phyloP scores from a whole-genome alignment of 148 eudicot species.

The Silene latifolia region DNA sequence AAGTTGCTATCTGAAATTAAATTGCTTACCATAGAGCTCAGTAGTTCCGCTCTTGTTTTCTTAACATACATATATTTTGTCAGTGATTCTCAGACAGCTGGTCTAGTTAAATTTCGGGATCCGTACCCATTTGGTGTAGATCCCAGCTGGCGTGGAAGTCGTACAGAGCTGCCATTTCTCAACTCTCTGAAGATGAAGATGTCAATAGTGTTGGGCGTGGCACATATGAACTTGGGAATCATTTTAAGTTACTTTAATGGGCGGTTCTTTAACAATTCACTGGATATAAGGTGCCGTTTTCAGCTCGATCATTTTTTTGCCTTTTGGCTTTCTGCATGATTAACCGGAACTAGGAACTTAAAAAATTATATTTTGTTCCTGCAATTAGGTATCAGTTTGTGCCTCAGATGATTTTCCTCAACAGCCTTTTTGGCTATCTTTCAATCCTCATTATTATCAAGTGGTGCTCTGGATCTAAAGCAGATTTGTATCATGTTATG shows the following conservation, averaged over 20 bases:
- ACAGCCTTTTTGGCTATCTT: slow-evolving; percentile 98
- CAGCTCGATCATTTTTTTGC: slow-evolving; percentile 16
- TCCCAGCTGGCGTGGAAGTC: slow-evolving; percentile 99
- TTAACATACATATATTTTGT: slow-evolving; percentile 17
- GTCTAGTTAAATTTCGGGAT: slow-evolving; percentile 73
- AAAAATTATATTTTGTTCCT: slow-evolving; percentile 11
- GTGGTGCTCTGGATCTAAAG: slow-evolving; percentile 98
- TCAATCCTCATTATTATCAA: slow-evolving; percentile 84
- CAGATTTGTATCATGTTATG: slow-evolving; percentile 99
- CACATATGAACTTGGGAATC: slow-evolving; percentile 95
- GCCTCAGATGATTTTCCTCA: slow-evolving; percentile 96
- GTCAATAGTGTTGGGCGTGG: slow-evolving; percentile 90
- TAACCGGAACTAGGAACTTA: slow-evolving; percentile 3
- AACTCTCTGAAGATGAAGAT: slow-evolving; percentile 96
- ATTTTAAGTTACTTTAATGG: slow-evolving; percentile 90
- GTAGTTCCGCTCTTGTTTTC: not conserved
- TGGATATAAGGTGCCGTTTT: slow-evolving; percentile 72
- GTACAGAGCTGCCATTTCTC: slow-evolving; percentile 91
- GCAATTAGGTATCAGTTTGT: slow-evolving; percentile 81
- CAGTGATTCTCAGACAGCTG: slow-evolving; percentile 75
- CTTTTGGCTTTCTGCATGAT: slow-evolving; percentile 8
- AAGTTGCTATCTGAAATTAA: not conserved
- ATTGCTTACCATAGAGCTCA: not conserved
- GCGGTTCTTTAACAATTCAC: slow-evolving; percentile 64
- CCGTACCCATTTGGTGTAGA: slow-evolving; percentile 99